phyloP scores from a whole-genome alignment of 768 basidiomycete genomes.

The Dacryopinax spathularia region DNA sequence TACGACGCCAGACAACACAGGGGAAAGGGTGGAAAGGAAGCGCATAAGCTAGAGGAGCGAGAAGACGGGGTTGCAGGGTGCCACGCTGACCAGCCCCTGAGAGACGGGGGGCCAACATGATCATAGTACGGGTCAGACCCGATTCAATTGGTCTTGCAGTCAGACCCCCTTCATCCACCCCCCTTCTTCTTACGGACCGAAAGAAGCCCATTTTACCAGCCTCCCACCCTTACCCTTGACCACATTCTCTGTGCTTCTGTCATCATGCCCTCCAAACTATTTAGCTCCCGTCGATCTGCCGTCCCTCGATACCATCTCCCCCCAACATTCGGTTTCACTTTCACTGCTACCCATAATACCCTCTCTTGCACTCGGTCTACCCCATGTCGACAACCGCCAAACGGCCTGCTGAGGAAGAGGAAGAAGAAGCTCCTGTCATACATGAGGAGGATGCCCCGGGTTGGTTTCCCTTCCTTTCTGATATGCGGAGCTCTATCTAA shows the following conservation, averaged over 20 bases:
- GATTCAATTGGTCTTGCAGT: slow-evolving; percentile 1
- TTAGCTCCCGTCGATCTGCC: slow-evolving; percentile 2
- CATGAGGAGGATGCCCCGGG: slow-evolving; percentile 1
- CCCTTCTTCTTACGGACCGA: slow-evolving; percentile 2
- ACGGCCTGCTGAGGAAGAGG: not conserved
- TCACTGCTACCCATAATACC: not conserved
- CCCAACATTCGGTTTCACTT: slow-evolving; percentile 3
- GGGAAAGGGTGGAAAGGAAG: not conserved
- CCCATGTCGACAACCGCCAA: not conserved
- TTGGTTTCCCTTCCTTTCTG: not conserved
- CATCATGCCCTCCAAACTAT: not conserved
- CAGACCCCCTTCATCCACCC: slow-evolving; percentile 1
- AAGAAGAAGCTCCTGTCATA: not conserved
- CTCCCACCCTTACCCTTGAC: not conserved
- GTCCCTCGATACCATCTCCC: not conserved
- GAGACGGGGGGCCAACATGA: slow-evolving; percentile 2
- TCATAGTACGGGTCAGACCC: not conserved
- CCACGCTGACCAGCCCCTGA: slow-evolving; percentile 1
- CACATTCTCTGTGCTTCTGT: not conserved
- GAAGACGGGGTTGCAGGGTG: not conserved
- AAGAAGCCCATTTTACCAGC: slow-evolving; percentile 1
- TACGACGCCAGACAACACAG: not conserved
- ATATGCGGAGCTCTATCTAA: not conserved
- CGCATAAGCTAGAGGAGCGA: not conserved
- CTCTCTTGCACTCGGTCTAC: not conserved